Percentiles rank a stretch among this genome's conserved stretches.
phyloP scores from a whole-genome alignment of 306 rosid genomes.

The Citrullus mucosospermus region DNA sequence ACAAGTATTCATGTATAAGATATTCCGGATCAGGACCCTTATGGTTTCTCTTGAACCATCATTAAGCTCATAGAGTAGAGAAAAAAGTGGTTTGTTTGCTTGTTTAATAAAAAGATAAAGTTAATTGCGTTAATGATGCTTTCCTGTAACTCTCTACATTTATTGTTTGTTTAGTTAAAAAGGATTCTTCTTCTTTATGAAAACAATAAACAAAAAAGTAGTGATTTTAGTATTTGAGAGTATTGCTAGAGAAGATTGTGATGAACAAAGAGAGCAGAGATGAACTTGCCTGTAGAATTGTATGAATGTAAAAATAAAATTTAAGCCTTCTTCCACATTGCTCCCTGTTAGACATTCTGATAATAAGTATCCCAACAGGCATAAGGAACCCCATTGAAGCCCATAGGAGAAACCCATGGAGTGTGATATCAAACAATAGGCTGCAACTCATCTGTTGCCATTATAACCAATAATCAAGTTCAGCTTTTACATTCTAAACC shows the following conservation, averaged over 20 bases:
- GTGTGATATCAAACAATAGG: constrained; percentile 38
- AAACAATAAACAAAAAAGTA: neutral
- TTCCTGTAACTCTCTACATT: constrained; percentile 3
- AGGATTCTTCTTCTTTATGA: neutral
- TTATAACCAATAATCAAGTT: neutral
- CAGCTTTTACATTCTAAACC: neutral
- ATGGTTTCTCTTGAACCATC: constrained; percentile 20
- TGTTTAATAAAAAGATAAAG: constrained; percentile 1
- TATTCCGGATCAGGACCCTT: constrained; percentile 15
- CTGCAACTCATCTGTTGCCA: constrained; percentile 39
- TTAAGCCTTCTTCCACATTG: constrained; percentile 46
- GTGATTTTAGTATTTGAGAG: neutral
- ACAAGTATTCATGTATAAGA: constrained; percentile 33
- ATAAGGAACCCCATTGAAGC: constrained; percentile 89
- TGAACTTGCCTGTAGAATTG: constrained; percentile 59
- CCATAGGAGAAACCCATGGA: constrained; percentile 87
- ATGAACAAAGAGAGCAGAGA: neutral
- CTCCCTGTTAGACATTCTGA: constrained; percentile 49
- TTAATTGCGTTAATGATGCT: constrained; percentile 6
- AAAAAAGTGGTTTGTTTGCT: constrained; percentile 14
- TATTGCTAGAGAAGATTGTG: constrained; percentile 2
- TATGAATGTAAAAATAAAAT: constrained; percentile 54
- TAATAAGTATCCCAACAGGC: constrained; percentile 73
- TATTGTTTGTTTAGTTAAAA: constrained; percentile 7
- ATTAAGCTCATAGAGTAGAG: constrained; percentile 15